Percentiles rank a stretch among this genome's conserved stretches.
phyloP scores from a whole-genome alignment of 140 eudicot genomes.

The Ambrosia hybrid region DNA sequence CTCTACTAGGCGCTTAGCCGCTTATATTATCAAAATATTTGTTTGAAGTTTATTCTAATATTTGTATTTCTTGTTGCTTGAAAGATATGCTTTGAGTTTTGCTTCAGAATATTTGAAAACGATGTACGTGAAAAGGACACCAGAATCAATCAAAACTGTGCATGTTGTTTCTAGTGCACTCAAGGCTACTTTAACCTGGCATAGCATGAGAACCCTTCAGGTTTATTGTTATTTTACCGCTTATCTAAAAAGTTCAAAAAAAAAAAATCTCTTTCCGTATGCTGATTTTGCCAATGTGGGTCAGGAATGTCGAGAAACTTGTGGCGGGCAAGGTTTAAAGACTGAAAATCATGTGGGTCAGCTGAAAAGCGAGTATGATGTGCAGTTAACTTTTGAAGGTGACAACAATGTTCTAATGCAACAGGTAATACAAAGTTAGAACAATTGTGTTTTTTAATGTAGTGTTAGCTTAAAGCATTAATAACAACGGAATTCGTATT shows the following conservation, averaged over 20 bases:
- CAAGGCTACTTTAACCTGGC: conserved; percentile 83
- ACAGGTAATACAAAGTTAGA: conserved; percentile 53
- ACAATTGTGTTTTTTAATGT: background rate
- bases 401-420: conserved; percentile 98
- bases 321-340: conserved; percentile 92
- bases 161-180: conserved; percentile 89
- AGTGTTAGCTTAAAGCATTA: background rate
- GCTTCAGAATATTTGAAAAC: conserved; percentile 68
- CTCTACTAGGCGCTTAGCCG: too few relatives aligned
- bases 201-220: conserved; percentile 92
- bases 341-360: conserved; percentile 89
- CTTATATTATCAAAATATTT: too few relatives aligned
- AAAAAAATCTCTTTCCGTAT: too few relatives aligned
- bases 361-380: conserved; percentile 83
- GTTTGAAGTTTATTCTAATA: too few relatives aligned
- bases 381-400: conserved; percentile 88
- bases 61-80: conserved; percentile 10
- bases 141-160: conserved; percentile 55
- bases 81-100: conserved; percentile 89
- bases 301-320: conserved; percentile 93
- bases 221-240: too few relatives aligned
- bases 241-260: too few relatives aligned
- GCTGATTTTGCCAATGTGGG: conserved; percentile 4
- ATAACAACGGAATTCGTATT: conserved; percentile 1
- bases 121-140: conserved; percentile 68